Percentiles rank a stretch among this genome's conserved stretches.
These are phyloP conservation scores for Fusarium chuoi DNA, from an alignment of 2,329 filamentous ascomycete genomes.

Conservation along the genomic window DNA sequence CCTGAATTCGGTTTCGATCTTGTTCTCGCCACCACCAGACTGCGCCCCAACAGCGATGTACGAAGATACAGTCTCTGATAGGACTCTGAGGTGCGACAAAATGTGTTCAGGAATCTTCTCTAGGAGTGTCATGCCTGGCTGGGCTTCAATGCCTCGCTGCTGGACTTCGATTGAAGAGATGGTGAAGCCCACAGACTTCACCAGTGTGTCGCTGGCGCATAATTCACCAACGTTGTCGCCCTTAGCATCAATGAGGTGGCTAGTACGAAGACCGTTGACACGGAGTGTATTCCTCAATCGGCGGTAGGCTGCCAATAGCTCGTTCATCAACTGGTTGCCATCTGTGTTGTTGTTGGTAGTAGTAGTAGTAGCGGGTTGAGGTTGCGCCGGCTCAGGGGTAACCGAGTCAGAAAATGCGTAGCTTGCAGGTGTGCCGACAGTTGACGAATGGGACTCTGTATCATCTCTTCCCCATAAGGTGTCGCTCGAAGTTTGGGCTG, in stretches of 20 bases:
- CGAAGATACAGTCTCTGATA: conserved; percentile 88
- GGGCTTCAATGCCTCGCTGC: conserved; percentile 83
- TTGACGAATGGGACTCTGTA: conserved; percentile 45
- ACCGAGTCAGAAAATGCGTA: conserved; percentile 54
- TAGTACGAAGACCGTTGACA: conserved; percentile 62
- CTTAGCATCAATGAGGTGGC: conserved; percentile 48
- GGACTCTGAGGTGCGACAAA: conserved; percentile 85
- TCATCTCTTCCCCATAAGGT: conserved; percentile 56
- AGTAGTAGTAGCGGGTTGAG: conserved; percentile 14
- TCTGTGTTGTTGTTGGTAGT: conserved; percentile 11
- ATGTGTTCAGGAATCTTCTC: conserved; percentile 86
- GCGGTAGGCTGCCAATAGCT: conserved; percentile 70
- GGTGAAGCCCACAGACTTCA: conserved; percentile 79
- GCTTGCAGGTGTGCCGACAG: conserved; percentile 54
- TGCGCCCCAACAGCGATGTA: conserved; percentile 83
- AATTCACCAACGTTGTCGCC: conserved; percentile 56
- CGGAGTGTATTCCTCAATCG: conserved; percentile 68
- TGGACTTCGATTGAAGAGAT: conserved; percentile 92
- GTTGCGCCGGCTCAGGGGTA: conserved; percentile 39
- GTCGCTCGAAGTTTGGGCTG: conserved; percentile 50
- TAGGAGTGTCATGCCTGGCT: conserved; percentile 78
- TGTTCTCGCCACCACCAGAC: conserved; percentile 67
- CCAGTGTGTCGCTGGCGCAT: conserved; percentile 67
- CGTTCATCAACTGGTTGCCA: conserved; percentile 54
- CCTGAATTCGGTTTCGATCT: conserved; percentile 73